Conservation (phyloP, 176 grass and related monocot genomes). For the Musa acuminata region DNA sequence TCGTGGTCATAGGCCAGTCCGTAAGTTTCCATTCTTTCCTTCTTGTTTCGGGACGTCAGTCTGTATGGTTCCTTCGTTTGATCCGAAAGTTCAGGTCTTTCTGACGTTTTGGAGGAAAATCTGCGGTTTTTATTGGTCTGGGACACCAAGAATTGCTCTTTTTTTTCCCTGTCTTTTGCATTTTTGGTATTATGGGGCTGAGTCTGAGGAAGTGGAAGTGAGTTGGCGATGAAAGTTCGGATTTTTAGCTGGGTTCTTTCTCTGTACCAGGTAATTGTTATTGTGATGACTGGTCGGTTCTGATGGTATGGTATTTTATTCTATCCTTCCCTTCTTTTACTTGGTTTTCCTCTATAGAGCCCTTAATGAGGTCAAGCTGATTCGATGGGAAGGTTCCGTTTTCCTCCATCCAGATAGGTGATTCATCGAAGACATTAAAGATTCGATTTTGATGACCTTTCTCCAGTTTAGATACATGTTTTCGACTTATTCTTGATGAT, state of each 20-base stretch:
- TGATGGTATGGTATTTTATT: background rate
- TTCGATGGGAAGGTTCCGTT: background rate
- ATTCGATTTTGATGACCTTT: background rate
- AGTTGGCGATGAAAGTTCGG: background rate
- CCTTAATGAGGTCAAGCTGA: background rate
- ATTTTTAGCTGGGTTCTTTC: background rate
- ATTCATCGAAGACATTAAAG: background rate
- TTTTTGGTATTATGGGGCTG: background rate
- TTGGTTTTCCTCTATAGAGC: background rate
- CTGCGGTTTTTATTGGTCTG: background rate
- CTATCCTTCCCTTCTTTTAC: background rate
- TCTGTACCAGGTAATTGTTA: background rate
- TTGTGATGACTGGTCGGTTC: background rate
- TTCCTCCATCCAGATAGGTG: background rate
- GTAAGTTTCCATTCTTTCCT: background rate
- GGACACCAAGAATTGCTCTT: background rate
- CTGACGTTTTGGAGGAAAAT: background rate
- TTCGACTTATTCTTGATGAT: background rate
- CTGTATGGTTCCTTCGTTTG: background rate
- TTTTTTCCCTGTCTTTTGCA: background rate
- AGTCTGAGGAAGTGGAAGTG: background rate
- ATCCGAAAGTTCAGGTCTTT: background rate
- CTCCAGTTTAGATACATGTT: background rate
- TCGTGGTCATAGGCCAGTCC: background rate
- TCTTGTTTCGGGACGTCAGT: background rate